These are phyloP conservation scores for Breynia disticha DNA, from an alignment of 441 rosid species.

Conservation along the genomic window DNA sequence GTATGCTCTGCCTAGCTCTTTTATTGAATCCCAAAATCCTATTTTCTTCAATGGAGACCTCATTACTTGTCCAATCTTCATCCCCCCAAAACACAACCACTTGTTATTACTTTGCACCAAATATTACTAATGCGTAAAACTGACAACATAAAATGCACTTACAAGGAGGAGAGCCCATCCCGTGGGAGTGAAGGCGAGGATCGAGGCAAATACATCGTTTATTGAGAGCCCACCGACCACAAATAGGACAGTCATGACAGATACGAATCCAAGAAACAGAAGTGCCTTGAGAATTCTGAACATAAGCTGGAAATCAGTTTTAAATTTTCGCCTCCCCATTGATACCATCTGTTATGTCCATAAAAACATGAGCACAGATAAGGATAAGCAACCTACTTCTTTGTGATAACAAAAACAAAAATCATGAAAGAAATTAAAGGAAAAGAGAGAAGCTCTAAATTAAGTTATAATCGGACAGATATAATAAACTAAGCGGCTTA, in stretches of 20 bases:
- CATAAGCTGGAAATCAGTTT: constrained; percentile 81
- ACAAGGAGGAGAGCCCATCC: constrained; percentile 95
- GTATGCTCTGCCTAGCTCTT: constrained; percentile 86
- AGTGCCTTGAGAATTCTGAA: constrained; percentile 95
- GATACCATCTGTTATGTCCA: constrained; percentile 62
- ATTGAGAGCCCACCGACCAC: constrained; percentile 63
- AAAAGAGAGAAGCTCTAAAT: no score
- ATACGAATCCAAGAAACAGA: constrained; percentile 80
- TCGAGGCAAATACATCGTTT: constrained; percentile 60
- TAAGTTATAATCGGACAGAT: no score
- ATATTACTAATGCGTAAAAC: no score
- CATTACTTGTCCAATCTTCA: constrained; percentile 77
- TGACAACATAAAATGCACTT: constrained; percentile 21
- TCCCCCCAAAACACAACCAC: neutral
- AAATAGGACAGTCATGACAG: constrained; percentile 70
- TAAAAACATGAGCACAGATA: neutral
- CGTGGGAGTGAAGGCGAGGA: constrained; percentile 79
- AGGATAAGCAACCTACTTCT: neutral
- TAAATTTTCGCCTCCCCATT: constrained; percentile 74
- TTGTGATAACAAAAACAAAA: neutral
- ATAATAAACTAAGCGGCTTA: neutral
- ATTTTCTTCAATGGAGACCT: constrained; percentile 38
- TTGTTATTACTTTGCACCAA: neutral
- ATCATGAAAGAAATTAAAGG: no score
- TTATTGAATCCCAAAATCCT: constrained; percentile 70